Conservation (phyloP, 2,329 filamentous ascomycete genomes). For the Microsporum canis region DNA sequence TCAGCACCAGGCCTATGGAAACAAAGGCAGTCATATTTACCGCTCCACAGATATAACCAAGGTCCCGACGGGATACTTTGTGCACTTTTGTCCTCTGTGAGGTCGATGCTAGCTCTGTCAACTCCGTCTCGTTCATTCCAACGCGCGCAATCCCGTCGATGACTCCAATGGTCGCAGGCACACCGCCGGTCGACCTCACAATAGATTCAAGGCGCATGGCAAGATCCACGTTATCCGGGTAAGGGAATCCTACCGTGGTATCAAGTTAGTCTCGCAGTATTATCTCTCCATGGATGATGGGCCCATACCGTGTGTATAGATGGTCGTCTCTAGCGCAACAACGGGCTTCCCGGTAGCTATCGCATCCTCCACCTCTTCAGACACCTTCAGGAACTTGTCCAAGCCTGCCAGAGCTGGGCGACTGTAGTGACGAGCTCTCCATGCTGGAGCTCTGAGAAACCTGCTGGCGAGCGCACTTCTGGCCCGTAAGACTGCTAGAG, state of each 20-base stretch:
- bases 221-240: conserved; percentile 61
- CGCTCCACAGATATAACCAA: conserved; percentile 69
- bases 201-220: conserved; percentile 70
- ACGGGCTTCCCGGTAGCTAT: conserved; percentile 64
- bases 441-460: background rate
- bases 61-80: conserved; percentile 79
- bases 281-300: background rate
- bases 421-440: background rate
- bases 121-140: conserved; percentile 60
- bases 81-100: conserved; percentile 56
- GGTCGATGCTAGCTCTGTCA: conserved; percentile 55
- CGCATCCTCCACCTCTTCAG: conserved; percentile 72
- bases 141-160: conserved; percentile 72
- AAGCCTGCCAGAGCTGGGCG: conserved; percentile 12
- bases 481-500: background rate
- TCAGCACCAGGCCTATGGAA: conserved; percentile 7
- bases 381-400: conserved; percentile 53
- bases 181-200: conserved; percentile 66
- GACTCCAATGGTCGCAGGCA: conserved; percentile 86
- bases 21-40: conserved; percentile 36
- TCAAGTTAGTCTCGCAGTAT: background rate
- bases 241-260: conserved; percentile 49
- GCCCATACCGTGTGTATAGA: conserved; percentile 78
- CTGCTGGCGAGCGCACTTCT: background rate
- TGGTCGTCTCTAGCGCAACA: conserved; percentile 87